Percentiles rank a stretch among this genome's conserved stretches.
These are phyloP conservation scores for Phaeodactylum tricornutum DNA, from an alignment of 108 stramenopile species.

Conservation along the genomic window DNA sequence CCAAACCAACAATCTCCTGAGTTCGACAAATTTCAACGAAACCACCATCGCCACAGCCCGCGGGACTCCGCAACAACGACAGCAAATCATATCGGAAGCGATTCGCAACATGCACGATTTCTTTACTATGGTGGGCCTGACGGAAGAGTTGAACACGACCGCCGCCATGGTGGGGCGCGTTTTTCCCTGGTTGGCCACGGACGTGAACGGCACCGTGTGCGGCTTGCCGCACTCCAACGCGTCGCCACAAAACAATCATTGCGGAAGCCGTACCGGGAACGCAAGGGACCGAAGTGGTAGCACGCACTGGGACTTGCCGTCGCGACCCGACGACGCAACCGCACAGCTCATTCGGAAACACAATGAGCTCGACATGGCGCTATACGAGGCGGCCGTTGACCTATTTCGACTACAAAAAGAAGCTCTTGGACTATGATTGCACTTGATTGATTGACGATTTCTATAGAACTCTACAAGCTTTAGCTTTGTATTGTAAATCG, in stretches of 20 bases:
- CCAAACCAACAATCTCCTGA: constrained; percentile 50
- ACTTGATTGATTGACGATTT: too few relatives aligned
- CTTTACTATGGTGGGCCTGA: constrained; percentile 67
- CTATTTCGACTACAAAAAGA: constrained; percentile 49
- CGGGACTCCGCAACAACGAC: not conserved
- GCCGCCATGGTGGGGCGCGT: constrained; percentile 29
- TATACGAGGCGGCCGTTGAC: constrained; percentile 58
- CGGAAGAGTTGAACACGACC: constrained; percentile 39
- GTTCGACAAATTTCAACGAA: not conserved
- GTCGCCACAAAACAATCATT: constrained; percentile 44
- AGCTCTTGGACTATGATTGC: too few relatives aligned
- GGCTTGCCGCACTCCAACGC: constrained; percentile 39
- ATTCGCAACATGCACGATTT: constrained; percentile 42
- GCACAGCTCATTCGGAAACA: constrained; percentile 33
- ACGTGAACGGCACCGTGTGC: constrained; percentile 15
- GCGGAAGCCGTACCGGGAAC: too few relatives aligned
- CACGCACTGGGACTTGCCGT: constrained; percentile 48
- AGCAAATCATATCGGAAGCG: constrained; percentile 45
- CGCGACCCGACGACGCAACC: constrained; percentile 52
- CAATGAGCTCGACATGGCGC: constrained; percentile 54
- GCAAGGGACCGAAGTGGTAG: constrained; percentile 11
- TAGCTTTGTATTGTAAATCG: too few relatives aligned
- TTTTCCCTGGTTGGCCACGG: constrained; percentile 59
- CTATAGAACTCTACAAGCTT: too few relatives aligned
- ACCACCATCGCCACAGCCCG: not conserved